Percentiles rank a stretch among this genome's conserved stretches.
Conservation (phyloP, 108 stramenopile genomes). For the Skeletonema potamos region DNA sequence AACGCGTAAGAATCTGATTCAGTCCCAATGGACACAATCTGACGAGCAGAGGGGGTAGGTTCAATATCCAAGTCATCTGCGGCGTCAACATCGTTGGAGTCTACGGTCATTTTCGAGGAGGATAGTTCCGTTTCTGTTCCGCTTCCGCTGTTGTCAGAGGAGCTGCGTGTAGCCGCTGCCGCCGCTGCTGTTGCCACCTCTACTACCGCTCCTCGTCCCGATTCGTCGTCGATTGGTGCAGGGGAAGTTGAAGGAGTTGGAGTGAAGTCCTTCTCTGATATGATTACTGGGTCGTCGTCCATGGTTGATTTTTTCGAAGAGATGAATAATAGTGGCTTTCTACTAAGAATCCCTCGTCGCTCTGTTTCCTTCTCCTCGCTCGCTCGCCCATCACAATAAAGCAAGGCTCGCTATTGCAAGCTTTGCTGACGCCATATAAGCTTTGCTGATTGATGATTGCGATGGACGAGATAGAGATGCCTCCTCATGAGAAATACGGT, state of each 20-base stretch:
- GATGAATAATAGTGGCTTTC: too few relatives aligned
- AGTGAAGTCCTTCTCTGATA: slow-evolving; percentile 33
- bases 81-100: slow-evolving; percentile 4
- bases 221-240: background rate
- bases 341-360: too few relatives aligned
- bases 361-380: too few relatives aligned
- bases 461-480: too few relatives aligned
- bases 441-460: too few relatives aligned
- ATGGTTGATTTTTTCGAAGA: background rate
- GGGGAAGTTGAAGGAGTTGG: slow-evolving; percentile 13
- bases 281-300: slow-evolving; percentile 37
- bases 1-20: slow-evolving; percentile 81
- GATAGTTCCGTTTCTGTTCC: background rate
- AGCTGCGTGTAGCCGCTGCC: background rate
- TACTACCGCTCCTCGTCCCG: background rate
- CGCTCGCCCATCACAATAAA: too few relatives aligned
- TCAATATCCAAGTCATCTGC: slow-evolving; percentile 17
- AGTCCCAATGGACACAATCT: slow-evolving; percentile 88
- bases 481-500: too few relatives aligned
- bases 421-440: too few relatives aligned
- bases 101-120: slow-evolving; percentile 5
- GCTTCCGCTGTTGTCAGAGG: background rate
- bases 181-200: background rate
- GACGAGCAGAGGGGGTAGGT: slow-evolving; percentile 45
- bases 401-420: too few relatives aligned